Conservation (phyloP, 2,329 filamentous ascomycete species). For the Exutisphaerella laricina region DNA sequence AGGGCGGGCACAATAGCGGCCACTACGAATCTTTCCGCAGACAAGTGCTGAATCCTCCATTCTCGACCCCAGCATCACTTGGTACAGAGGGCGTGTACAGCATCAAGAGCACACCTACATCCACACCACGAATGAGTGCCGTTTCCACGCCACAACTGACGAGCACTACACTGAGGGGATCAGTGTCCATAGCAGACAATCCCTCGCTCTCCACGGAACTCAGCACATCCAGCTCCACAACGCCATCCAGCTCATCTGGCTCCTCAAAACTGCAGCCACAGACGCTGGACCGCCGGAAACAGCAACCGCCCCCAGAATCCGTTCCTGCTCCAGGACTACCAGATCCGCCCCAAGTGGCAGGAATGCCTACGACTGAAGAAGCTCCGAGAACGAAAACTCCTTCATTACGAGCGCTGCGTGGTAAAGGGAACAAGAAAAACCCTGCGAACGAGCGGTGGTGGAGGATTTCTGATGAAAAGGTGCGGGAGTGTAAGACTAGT, state of each 20-base stretch:
- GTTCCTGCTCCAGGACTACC: conserved; percentile 27
- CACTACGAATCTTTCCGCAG: conserved; percentile 96
- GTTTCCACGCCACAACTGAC: conserved; percentile 8
- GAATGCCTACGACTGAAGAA: conserved; percentile 4
- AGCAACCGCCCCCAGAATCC: conserved; percentile 22
- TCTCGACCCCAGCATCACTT: conserved; percentile 75
- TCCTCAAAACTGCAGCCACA: conserved; percentile 17
- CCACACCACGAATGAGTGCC: conserved; percentile 36
- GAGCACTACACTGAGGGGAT: conserved; percentile 7
- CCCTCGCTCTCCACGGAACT: conserved; percentile 10
- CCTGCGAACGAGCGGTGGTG: conserved; percentile 80
- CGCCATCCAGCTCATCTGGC: conserved; percentile 17
- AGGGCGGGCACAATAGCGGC: conserved; percentile 90
- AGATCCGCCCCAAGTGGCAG: conserved; percentile 15
- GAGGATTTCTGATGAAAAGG: conserved; percentile 95
- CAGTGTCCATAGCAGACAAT: conserved; percentile 7
- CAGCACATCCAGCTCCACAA: conserved; percentile 13
- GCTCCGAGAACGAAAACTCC: conserved; percentile 14
- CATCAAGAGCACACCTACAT: conserved; percentile 37
- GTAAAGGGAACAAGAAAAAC: conserved; percentile 41
- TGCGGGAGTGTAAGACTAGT: conserved; percentile 86
- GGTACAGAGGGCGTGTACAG: conserved; percentile 70
- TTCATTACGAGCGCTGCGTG: conserved; percentile 48
- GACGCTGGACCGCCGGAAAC: conserved; percentile 11
- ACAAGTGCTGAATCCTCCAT: conserved; percentile 73